Evolutionary conservation across 805 yeast species (phyloP).

Genomic region (Myxozyma neotropica): DNA sequence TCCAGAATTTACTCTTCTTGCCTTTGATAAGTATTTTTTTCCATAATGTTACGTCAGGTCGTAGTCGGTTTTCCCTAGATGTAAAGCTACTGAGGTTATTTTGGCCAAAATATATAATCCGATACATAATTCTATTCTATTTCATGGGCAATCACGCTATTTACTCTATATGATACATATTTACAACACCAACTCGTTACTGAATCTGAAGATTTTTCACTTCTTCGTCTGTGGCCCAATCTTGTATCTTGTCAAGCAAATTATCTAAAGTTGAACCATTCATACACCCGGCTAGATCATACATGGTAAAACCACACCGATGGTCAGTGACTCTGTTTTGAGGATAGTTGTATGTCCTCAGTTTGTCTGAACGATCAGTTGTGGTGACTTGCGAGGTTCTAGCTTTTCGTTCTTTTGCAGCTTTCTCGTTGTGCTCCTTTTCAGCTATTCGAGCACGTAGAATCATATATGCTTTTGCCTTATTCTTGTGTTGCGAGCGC

Average conservation of each 20-base stretch:
- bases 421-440: slow-evolving; percentile 64
- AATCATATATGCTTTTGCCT: slow-evolving; percentile 86
- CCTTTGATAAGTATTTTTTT: background rate
- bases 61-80: no score
- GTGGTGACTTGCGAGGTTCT: slow-evolving; percentile 83
- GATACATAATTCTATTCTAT: background rate
- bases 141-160: background rate
- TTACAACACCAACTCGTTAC: background rate
- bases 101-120: no score
- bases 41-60: no score
- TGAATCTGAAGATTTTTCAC: slow-evolving; percentile 18
- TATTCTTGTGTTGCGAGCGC: slow-evolving; percentile 90
- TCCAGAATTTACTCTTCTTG: background rate
- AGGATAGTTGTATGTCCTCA: slow-evolving; percentile 89
- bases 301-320: slow-evolving; percentile 77
- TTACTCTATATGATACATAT: slow-evolving; percentile 5
- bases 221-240: slow-evolving; percentile 32
- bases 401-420: slow-evolving; percentile 63
- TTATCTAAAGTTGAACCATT: slow-evolving; percentile 49
- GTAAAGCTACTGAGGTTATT: no score
- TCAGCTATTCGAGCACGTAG: slow-evolving; percentile 85
- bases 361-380: slow-evolving; percentile 89
- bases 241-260: slow-evolving; percentile 26
- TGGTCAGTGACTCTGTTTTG: slow-evolving; percentile 95
- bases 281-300: slow-evolving; percentile 71